A percentile compares a stretch with the other conserved stretches of the same genome.
These are phyloP conservation scores for Irpex sp. DNA, from an alignment of 1,284 basidiomycete genomes.

Conservation along the genomic window DNA sequence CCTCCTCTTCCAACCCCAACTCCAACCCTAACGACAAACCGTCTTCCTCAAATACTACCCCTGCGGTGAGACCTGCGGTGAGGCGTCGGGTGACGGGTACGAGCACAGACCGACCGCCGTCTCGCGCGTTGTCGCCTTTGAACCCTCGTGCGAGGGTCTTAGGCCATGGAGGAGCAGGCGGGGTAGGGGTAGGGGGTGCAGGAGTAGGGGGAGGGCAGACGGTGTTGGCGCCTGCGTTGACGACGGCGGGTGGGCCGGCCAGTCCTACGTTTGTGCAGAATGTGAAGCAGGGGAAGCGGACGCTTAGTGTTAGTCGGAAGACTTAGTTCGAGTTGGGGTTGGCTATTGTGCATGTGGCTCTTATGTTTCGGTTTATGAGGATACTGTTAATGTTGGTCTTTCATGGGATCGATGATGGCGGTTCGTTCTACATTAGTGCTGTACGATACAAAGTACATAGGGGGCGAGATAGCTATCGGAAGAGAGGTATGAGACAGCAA, in stretches of 20 bases:
- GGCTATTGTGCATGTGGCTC: too few species aligned
- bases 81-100: constrained; percentile 55
- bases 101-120: constrained; percentile 23
- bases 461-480: neutral
- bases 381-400: neutral
- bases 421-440: neutral
- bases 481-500: neutral
- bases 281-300: constrained; percentile 39
- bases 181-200: too few species aligned
- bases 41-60: constrained; percentile 2
- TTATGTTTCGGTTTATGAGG: too few species aligned
- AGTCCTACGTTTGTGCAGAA: constrained; percentile 37
- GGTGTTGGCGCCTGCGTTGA: constrained; percentile 32
- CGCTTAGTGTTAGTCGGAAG: constrained; percentile 42
- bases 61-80: constrained; percentile 34
- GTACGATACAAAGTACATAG: neutral
- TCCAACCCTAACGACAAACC: constrained; percentile 1
- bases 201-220: constrained; percentile 28
- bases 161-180: neutral
- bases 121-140: constrained; percentile 54
- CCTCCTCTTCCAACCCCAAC: neutral
- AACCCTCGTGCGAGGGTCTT: constrained; percentile 54
- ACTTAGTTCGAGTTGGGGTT: constrained; percentile 8
- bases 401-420: neutral
- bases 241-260: constrained; percentile 15